Conservation (phyloP, 2,329 filamentous ascomycete species). For the Neocatenulostroma microsporum region DNA sequence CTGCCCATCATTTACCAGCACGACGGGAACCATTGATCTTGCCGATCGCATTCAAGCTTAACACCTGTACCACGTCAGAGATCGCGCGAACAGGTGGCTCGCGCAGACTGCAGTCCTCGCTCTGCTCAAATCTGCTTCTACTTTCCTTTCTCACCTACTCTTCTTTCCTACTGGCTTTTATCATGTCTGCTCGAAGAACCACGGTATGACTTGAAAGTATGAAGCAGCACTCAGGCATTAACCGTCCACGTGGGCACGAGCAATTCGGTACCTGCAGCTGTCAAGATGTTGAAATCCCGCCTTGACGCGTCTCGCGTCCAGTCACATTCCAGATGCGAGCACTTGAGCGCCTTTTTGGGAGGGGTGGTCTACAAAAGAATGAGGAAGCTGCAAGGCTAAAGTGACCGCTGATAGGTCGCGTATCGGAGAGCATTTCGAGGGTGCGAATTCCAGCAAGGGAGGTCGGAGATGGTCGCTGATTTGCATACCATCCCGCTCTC, state of each 20-base stretch:
- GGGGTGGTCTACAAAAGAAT: constrained; percentile 14
- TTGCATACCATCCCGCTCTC: constrained; percentile 21
- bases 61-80: too few species aligned
- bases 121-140: too few species aligned
- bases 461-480: constrained; percentile 22
- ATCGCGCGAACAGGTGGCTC: constrained; percentile 1
- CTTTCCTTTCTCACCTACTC: too few species aligned
- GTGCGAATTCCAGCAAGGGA: constrained; percentile 21
- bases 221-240: too few species aligned
- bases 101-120: too few species aligned
- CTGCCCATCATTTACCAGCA: constrained; percentile 2
- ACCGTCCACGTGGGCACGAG: too few species aligned
- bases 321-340: constrained; percentile 18
- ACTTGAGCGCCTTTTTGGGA: constrained; percentile 8
- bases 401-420: constrained; percentile 4
- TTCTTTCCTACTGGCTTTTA: too few species aligned
- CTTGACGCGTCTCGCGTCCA: constrained; percentile 8
- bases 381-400: constrained; percentile 15
- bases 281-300: constrained; percentile 2
- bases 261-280: too few species aligned
- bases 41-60: too few species aligned
- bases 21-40: neutral
- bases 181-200: too few species aligned
- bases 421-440: too few species aligned
- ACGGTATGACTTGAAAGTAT: too few species aligned